Evolutionary conservation across 2,329 filamentous ascomycete species (phyloP), one percentile per base, ranked within the genome.

Genomic region (Cladosporium phlei): DNA sequence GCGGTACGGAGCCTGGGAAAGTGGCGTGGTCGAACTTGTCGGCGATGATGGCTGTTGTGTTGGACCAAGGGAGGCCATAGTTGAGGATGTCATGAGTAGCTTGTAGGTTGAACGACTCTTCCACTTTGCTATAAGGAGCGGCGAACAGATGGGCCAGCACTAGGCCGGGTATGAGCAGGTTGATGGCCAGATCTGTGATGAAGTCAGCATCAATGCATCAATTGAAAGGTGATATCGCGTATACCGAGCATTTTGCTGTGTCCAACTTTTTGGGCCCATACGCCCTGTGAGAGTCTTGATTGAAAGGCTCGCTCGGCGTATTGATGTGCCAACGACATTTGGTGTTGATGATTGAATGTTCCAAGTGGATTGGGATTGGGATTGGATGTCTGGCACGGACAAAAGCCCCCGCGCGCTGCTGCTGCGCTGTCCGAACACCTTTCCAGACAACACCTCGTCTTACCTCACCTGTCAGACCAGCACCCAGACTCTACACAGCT

Each of bases 81-180:
- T 79, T 77, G 50, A 95, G 67, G 27, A 98, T 85, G 65, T 98
- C 93, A 67, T 97, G 93, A 3, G 83, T 79, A 5, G 93, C 93
- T 66, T 98, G 93, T 49, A 97, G 81, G 66, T 95, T 95, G 78
- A 98, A 97, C 0, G 91, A 97, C 68, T 98, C 93, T 67, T 98
- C 93, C 50, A 98, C 93, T 67, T 98, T 98, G 48, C 90, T 96
- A 71, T 94, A 91, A 1, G 93, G 93, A 9, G 90, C 81, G n/a
- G 46, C 46, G 17, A 58, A 56, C 8, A 66, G 46, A 47, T 68
- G 64, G 2, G 63, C 24, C 11, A 65, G 44, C 5, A 67, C 52
- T 3, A 66, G 63, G 2, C 74, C 65, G 1, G 86, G 85, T 48
- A 89, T 72, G 39, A 82, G 67, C 53, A 82, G 61, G 44, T 70